These are phyloP conservation scores for Pythium rishiriense DNA, from an alignment of 352 stramenopile species.

Conservation along the genomic window DNA sequence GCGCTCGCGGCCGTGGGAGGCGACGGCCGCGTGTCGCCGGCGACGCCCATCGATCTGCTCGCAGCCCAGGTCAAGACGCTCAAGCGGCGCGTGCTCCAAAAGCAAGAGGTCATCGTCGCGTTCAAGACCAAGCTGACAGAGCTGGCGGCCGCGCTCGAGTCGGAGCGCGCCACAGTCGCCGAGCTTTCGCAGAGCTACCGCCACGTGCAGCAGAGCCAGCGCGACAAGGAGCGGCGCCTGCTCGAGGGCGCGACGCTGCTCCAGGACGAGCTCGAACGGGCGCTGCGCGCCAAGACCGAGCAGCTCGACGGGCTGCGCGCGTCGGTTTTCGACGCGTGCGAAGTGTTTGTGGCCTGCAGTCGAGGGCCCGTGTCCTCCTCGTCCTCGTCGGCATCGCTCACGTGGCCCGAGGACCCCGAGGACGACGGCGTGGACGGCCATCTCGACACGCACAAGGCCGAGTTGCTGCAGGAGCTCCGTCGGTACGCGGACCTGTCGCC, in stretches of 20 bases:
- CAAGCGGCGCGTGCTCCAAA: constrained; percentile 53
- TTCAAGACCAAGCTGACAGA: constrained; percentile 44
- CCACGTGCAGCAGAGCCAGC: constrained; percentile 38
- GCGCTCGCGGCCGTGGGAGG: neutral
- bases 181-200: constrained; percentile 43
- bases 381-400: constrained; percentile 1
- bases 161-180: constrained; percentile 38
- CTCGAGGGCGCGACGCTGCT: constrained; percentile 20
- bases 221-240: constrained; percentile 21
- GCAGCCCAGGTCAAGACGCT: constrained; percentile 42
- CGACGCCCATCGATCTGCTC: constrained; percentile 13
- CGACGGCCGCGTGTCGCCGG: constrained; percentile 1
- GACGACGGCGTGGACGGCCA: constrained; percentile 6
- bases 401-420: constrained; percentile 13
- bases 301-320: constrained; percentile 57
- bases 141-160: constrained; percentile 34
- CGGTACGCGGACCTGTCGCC: constrained; percentile 51
- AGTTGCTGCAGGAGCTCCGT: constrained; percentile 32
- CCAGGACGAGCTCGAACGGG: constrained; percentile 22
- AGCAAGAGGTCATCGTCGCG: constrained; percentile 50
- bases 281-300: constrained; percentile 23
- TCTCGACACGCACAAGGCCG: constrained; percentile 4
- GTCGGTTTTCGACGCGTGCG: constrained; percentile 57
- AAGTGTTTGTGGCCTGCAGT: constrained; percentile 51
- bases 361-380: neutral